A percentile compares a stretch with the other conserved stretches of the same genome.
These are phyloP conservation scores for Oxytropis ochrocephala DNA, from an alignment of 306 rosid genomes.

Conservation along the genomic window DNA sequence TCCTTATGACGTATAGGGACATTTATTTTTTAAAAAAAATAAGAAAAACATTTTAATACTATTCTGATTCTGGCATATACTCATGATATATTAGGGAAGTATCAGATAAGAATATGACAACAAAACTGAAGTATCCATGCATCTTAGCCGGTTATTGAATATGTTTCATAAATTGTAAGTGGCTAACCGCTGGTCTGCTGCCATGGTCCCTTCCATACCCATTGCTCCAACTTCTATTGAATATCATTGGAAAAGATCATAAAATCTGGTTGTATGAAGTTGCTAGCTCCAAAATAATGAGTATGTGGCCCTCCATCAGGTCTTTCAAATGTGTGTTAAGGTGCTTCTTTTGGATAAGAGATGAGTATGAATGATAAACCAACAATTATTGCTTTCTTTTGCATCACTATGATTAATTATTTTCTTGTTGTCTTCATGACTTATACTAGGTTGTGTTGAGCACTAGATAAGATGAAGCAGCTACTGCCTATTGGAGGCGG, in stretches of 20 bases:
- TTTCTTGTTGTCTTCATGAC: neutral
- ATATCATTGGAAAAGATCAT: constrained; percentile 37
- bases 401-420: constrained; percentile 18
- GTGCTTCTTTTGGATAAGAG: constrained; percentile 33
- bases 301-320: constrained; percentile 42
- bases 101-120: too few relatives aligned
- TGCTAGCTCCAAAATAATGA: constrained; percentile 23
- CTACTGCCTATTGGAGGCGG: too few relatives aligned
- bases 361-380: constrained; percentile 23
- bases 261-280: constrained; percentile 30
- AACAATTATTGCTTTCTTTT: constrained; percentile 13
- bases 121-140: too few relatives aligned
- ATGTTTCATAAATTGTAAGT: constrained; percentile 5
- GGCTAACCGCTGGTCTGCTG: constrained; percentile 32
- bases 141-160: constrained; percentile 2
- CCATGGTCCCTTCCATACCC: constrained; percentile 41
- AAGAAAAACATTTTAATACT: too few relatives aligned
- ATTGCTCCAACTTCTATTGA: constrained; percentile 22
- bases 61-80: too few relatives aligned
- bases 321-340: constrained; percentile 30
- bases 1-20: too few relatives aligned
- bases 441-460: neutral
- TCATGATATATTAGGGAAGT: too few relatives aligned
- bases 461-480: too few relatives aligned
- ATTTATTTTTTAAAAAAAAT: too few relatives aligned